A percentile compares a stretch with the other conserved stretches of the same genome.
Evolutionary conservation across 2,329 filamentous ascomycete genomes (phyloP).

Genomic region (Clonostachys sp.): DNA sequence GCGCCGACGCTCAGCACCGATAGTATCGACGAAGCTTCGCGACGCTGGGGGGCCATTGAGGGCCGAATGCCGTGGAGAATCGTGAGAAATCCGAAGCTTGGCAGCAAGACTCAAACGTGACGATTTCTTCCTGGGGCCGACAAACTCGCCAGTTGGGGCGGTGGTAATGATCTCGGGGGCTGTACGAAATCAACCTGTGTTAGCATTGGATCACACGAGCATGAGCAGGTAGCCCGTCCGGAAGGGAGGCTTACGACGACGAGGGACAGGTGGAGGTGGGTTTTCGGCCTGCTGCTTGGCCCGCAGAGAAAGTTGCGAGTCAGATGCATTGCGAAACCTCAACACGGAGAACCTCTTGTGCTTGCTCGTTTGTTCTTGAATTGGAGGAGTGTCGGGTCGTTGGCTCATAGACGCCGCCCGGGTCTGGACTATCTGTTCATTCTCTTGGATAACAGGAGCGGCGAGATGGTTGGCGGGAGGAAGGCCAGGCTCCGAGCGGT

Average conservation of each 20-base stretch:
- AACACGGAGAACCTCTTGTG: conserved; percentile 66
- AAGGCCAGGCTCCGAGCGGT: too few relatives aligned
- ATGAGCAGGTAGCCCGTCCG: background rate
- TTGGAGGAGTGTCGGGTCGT: conserved; percentile 42
- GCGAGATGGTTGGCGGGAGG: background rate
- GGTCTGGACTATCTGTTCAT: conserved; percentile 4
- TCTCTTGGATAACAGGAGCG: conserved; percentile 1
- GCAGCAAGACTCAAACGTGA: conserved; percentile 50
- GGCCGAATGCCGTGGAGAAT: conserved; percentile 24
- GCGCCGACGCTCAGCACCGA: conserved; percentile 34
- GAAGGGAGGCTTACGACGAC: conserved; percentile 32
- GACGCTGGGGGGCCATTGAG: conserved; percentile 8
- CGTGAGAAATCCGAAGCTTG: conserved; percentile 47
- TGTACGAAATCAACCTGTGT: conserved; percentile 17
- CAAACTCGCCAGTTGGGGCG: conserved; percentile 69
- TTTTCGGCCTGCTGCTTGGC: conserved; percentile 64
- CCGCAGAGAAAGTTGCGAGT: conserved; percentile 77
- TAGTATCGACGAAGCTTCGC: conserved; percentile 6
- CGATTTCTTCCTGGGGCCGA: conserved; percentile 46
- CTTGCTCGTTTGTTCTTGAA: conserved; percentile 50
- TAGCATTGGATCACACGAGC: background rate
- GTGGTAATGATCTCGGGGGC: conserved; percentile 83
- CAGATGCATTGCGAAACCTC: conserved; percentile 87
- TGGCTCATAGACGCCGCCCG: conserved; percentile 13
- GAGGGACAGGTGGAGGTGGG: conserved; percentile 49